Evolutionary conservation across 208 protist genomes (phyloP), one percentile per base, ranked within the genome.

Genomic region (Acanthamoeba royreba): DNA sequence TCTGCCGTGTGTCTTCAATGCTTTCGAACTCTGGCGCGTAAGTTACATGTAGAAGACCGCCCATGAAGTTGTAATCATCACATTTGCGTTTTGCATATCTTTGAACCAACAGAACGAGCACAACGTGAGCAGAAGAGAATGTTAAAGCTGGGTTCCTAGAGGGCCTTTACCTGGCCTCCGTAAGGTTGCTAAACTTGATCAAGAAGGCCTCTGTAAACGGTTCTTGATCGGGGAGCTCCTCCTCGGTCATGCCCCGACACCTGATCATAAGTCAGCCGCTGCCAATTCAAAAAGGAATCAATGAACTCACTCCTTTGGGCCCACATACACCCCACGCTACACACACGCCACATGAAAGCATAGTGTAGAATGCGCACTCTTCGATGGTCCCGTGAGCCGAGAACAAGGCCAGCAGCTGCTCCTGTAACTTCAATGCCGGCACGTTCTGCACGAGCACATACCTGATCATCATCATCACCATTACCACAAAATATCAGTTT

Each of bases 21-120:
- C 52, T 72, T 53, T 91, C 85, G 43, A 91, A 91, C 58, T 91
- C 85, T 11, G 85, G 85, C 5, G 85, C 85, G 43, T 91, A 91
- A 9, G 85, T 49, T 33, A 91, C 85, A 25, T 91, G 85, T 33
- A 91, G 35, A 0, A 91, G 58, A 17, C 52, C 38, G 35, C 85
- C 85, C 52, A 91, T 52, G 35, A 91, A 91, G 85, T 91, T 91
- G 55, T 91, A 19, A n/a, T 91, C 55, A 46, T 91, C 55, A 22
- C 85, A 72, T 42, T 91, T 91, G 22, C 15, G 33, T 53, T 91
- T 91, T 1, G 85, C 85, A 31, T 25, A 38, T 42, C 85, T 91
- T 13, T 28, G 25, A 33, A 43, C n/a, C 25, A 28, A 42, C 5
- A 52, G 19, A 4, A 17, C 35, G 42, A n/a, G 42, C 2, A 22